phyloP scores from a whole-genome alignment of 495 filamentous ascomycete genomes.

The Penicillium bovifimosum region DNA sequence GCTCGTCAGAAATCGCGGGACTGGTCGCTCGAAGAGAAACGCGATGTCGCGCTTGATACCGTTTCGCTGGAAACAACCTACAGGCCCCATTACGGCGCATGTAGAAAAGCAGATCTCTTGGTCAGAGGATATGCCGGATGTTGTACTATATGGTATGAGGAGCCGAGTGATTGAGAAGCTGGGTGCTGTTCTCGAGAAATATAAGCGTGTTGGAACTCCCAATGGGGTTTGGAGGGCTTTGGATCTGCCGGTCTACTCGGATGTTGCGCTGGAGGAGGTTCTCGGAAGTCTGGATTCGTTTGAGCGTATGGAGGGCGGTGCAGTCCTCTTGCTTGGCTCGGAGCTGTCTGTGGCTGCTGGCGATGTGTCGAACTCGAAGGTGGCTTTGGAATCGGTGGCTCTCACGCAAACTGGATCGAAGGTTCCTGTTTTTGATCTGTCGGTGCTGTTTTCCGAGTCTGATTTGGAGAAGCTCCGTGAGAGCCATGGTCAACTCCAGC shows the following conservation, averaged over 20 bases:
- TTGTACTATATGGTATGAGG: conserved; percentile 51
- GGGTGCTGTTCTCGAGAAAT: conserved; percentile 18
- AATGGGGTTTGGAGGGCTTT: conserved; percentile 34
- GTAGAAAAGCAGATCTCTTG: conserved; percentile 44
- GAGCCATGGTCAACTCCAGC: conserved; percentile 20
- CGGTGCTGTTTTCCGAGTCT: conserved; percentile 28
- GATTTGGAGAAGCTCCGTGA: conserved; percentile 29
- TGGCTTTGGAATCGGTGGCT: conserved; percentile 18
- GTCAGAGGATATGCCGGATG: conserved; percentile 63
- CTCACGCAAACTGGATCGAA: conserved; percentile 27
- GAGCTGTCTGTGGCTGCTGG: not conserved
- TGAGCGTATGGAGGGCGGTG: conserved; percentile 29
- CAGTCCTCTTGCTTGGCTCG: conserved; percentile 24
- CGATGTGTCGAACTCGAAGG: not conserved
- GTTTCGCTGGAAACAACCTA: conserved; percentile 34
- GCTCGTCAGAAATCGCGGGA: not conserved
- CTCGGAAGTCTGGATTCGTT: conserved; percentile 19
- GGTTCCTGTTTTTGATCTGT: conserved; percentile 44
- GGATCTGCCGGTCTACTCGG: conserved; percentile 22
- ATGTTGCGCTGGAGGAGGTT: conserved; percentile 24
- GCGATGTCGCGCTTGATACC: conserved; percentile 25
- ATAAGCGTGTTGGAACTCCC: conserved; percentile 15
- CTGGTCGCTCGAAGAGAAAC: conserved; percentile 7
- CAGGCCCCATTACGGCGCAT: conserved; percentile 21
- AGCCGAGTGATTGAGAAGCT: conserved; percentile 39